These are phyloP conservation scores for Vigna mungo DNA, from an alignment of 306 rosid genomes.

Conservation along the genomic window DNA sequence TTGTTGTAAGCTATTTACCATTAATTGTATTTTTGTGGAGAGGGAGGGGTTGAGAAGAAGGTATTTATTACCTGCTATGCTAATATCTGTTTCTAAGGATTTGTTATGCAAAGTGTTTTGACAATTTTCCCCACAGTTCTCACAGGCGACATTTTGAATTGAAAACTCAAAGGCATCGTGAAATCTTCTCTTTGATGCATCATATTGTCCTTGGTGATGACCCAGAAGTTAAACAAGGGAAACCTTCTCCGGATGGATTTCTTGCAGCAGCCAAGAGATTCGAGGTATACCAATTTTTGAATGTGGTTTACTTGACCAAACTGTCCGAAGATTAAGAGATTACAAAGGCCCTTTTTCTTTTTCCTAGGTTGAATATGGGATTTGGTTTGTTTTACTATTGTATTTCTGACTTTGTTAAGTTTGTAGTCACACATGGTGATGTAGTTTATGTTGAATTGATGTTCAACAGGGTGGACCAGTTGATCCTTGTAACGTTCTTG, in stretches of 20 bases:
- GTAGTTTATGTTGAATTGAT: constrained; percentile 42
- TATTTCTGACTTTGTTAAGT: constrained; percentile 28
- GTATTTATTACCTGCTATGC: constrained; percentile 29
- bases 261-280: constrained; percentile 93
- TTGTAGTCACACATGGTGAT: constrained; percentile 32
- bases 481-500: constrained; percentile 67
- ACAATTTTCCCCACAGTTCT: constrained; percentile 60
- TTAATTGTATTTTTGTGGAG: neutral
- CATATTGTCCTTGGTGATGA: constrained; percentile 93
- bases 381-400: constrained; percentile 19
- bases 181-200: constrained; percentile 83
- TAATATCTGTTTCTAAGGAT: constrained; percentile 21
- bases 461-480: constrained; percentile 72
- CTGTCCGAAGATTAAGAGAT: constrained; percentile 14
- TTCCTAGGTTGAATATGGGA: constrained; percentile 24
- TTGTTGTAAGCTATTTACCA: neutral
- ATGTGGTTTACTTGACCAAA: constrained; percentile 3
- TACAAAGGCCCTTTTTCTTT: constrained; percentile 12
- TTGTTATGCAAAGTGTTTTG: constrained; percentile 40
- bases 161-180: constrained; percentile 84
- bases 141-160: constrained; percentile 79
- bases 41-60: neutral
- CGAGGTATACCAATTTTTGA: constrained; percentile 64
- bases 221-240: constrained; percentile 94
- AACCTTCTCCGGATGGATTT: constrained; percentile 91